Evolutionary conservation across 176 grass and related monocot genomes (phyloP).

Genomic region (Pharus latifolius): DNA sequence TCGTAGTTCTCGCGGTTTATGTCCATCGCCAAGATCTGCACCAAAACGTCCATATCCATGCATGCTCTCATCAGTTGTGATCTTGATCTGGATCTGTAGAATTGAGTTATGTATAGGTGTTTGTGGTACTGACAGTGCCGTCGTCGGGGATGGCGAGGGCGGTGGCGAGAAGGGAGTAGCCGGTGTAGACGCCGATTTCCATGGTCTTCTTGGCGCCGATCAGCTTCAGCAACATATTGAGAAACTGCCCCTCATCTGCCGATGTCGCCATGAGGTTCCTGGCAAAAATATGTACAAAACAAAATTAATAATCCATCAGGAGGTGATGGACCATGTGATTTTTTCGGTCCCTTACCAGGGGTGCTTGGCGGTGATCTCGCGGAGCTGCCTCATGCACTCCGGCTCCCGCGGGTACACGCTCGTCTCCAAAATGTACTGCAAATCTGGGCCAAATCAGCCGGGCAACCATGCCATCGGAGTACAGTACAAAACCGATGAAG

Average conservation of each 20-base stretch:
- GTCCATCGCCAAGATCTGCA: conserved; percentile 95
- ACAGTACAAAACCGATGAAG: background rate
- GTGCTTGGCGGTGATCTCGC: conserved; percentile 63
- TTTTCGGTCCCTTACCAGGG: conserved; percentile 65
- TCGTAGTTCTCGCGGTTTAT: conserved; percentile 96
- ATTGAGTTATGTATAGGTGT: too few species aligned
- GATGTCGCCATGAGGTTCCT: conserved; percentile 88
- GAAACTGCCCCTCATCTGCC: conserved; percentile 87
- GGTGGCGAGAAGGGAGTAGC: conserved; percentile 95
- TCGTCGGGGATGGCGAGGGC: conserved; percentile 85
- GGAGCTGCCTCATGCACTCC: conserved; percentile 82
- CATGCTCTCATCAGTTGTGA: too few species aligned
- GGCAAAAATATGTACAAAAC: too few species aligned
- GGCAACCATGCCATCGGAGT: too few species aligned
- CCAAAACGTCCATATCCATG: too few species aligned
- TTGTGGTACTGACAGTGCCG: conserved; percentile 46
- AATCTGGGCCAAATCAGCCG: too few species aligned
- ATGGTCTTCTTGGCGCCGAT: conserved; percentile 94
- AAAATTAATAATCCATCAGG: too few species aligned
- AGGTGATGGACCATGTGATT: too few species aligned
- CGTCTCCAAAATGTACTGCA: conserved; percentile 80
- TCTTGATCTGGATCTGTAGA: too few species aligned
- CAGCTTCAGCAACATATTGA: conserved; percentile 79
- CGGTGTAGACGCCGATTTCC: conserved; percentile 98
- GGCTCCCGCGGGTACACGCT: conserved; percentile 81